These are phyloP conservation scores for Xylariaceae sp. DNA, from an alignment of 2,329 filamentous ascomycete species.

Conservation along the genomic window DNA sequence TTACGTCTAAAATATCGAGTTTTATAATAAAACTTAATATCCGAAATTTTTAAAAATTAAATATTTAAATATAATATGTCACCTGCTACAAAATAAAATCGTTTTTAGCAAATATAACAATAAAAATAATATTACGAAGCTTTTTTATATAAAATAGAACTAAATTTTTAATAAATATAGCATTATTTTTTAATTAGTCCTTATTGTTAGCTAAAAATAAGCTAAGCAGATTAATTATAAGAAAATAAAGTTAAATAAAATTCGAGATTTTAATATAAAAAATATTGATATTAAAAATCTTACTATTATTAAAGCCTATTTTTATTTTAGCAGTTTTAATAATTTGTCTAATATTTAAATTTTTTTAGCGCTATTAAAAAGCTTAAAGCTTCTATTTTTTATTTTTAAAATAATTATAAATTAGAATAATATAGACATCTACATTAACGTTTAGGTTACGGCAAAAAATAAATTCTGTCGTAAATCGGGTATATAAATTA, in stretches of 20 bases:
- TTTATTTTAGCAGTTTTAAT: constrained; percentile 30
- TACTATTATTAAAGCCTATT: constrained; percentile 41
- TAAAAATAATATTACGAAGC: too few species aligned
- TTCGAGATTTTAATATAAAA: constrained; percentile 40
- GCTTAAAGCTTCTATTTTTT: neutral
- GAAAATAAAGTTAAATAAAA: constrained; percentile 43
- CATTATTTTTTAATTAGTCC: constrained; percentile 36
- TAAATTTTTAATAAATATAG: constrained; percentile 38
- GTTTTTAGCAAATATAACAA: too few species aligned
- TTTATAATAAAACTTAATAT: too few species aligned
- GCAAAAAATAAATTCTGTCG: constrained; percentile 57
- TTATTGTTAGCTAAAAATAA: constrained; percentile 42
- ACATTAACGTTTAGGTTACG: constrained; percentile 20
- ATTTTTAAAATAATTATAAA: neutral
- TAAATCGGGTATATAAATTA: constrained; percentile 57
- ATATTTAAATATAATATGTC: too few species aligned
- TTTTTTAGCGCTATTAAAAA: neutral
- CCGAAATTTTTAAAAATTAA: too few species aligned
- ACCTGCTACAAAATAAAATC: too few species aligned
- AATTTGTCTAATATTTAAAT: constrained; percentile 20
- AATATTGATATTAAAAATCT: constrained; percentile 36
- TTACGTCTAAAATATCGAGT: too few species aligned
- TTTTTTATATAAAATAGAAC: constrained; percentile 50
- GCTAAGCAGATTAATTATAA: constrained; percentile 50
- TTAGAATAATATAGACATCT: neutral